A percentile compares a stretch with the other conserved stretches of the same genome.
Conservation (phyloP, 345 rosid genomes). For the Combretum micranthum region DNA sequence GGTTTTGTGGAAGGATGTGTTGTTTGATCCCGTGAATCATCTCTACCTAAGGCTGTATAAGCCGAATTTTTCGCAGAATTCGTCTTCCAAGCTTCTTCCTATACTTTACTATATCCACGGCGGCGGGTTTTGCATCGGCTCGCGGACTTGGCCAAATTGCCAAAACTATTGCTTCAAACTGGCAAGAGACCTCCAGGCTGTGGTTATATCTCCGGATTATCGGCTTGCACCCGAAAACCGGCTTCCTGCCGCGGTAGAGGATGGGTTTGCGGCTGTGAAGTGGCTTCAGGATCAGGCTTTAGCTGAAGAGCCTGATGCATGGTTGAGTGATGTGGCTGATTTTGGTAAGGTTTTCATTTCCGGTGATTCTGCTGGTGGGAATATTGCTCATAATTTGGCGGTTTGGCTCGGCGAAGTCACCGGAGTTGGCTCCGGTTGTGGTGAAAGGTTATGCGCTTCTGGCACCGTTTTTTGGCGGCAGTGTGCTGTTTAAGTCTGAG, state of each 20-base stretch:
- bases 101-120: constrained; percentile 54
- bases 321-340: constrained; percentile 43
- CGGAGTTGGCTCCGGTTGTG: constrained; percentile 37
- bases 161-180: constrained; percentile 51
- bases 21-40: constrained; percentile 26
- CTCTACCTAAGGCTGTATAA: constrained; percentile 48
- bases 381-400: constrained; percentile 48
- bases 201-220: constrained; percentile 42
- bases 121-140: constrained; percentile 59
- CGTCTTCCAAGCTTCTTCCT: constrained; percentile 24
- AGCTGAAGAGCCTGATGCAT: constrained; percentile 22
- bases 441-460: constrained; percentile 42
- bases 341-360: constrained; percentile 41
- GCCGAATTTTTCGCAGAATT: constrained; percentile 18
- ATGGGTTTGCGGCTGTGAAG: constrained; percentile 36
- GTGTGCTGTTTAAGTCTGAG: constrained; percentile 33
- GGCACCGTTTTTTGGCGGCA: constrained; percentile 56
- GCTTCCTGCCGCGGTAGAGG: constrained; percentile 51
- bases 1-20: constrained; percentile 44
- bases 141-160: constrained; percentile 50
- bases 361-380: constrained; percentile 59
- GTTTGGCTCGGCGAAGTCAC: constrained; percentile 34
- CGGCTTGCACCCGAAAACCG: constrained; percentile 55
- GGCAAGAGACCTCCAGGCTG: constrained; percentile 34
- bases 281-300: constrained; percentile 48